Evolutionary conservation across 164 flowering plant genomes (phyloP).

Genomic region (Liquidambar formosana): DNA sequence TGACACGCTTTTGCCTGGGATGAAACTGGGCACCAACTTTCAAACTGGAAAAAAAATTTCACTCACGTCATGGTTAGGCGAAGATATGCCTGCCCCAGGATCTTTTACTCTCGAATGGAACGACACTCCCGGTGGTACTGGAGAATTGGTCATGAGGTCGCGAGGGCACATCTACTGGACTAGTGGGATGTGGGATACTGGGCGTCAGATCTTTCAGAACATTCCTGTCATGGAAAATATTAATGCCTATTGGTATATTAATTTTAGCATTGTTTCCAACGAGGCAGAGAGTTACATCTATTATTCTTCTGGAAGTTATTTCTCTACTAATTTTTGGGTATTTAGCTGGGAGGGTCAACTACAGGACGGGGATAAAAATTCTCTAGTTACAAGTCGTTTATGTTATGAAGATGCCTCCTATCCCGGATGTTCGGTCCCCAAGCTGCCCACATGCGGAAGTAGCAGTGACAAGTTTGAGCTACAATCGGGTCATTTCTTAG

Average conservation of each 20-base stretch:
- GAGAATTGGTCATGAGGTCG: slow-evolving; percentile 1
- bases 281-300: background rate
- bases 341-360: background rate
- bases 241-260: background rate
- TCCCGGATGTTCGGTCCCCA: no score
- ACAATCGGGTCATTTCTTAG: background rate
- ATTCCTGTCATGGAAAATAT: background rate
- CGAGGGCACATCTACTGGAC: slow-evolving; percentile 11
- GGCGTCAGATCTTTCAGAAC: slow-evolving; percentile 1
- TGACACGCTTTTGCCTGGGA: slow-evolving; percentile 8
- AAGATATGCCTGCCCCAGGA: slow-evolving; percentile 8
- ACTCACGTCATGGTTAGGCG: slow-evolving; percentile 3
- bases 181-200: slow-evolving; percentile 2
- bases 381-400: no score
- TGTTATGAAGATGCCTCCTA: no score
- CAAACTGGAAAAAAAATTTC: background rate
- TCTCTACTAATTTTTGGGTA: background rate
- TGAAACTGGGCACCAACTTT: slow-evolving; percentile 6
- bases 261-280: background rate
- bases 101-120: slow-evolving; percentile 3
- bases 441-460: background rate
- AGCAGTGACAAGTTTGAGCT: background rate
- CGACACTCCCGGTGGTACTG: background rate
- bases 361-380: background rate
- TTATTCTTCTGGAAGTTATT: background rate